phyloP scores from a whole-genome alignment of 257 asterid genomes.

The Fraxinus excelsior region DNA sequence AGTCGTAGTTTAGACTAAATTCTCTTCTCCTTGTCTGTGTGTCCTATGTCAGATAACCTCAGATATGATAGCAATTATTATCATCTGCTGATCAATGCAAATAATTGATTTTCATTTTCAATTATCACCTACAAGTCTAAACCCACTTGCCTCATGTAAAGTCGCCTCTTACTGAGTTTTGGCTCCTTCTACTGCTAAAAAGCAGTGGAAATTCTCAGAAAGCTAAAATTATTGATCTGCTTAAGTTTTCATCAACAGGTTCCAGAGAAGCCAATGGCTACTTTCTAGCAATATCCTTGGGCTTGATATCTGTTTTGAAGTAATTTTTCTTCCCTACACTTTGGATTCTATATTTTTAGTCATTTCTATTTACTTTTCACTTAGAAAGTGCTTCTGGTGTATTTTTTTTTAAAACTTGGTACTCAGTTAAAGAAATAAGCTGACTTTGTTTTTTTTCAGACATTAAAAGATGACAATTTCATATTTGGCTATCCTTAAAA shows the following conservation, averaged over 20 bases:
- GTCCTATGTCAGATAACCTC: background rate
- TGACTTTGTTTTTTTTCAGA: background rate
- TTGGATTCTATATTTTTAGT: background rate
- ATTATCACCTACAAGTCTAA: background rate
- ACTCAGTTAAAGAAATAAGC: background rate
- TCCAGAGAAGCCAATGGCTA: constrained; percentile 67
- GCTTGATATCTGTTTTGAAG: constrained; percentile 82
- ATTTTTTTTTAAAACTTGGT: background rate
- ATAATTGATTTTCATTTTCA: background rate
- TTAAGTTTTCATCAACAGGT: constrained; percentile 52
- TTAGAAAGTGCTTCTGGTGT: background rate
- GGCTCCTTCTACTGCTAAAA: constrained; percentile 2
- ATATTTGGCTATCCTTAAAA: background rate
- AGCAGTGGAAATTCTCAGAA: background rate
- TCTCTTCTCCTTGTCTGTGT: background rate
- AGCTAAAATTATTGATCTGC: constrained; percentile 13
- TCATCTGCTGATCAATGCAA: constrained; percentile 2
- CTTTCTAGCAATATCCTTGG: constrained; percentile 86
- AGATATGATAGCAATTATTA: background rate
- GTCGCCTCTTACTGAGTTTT: constrained; percentile 10
- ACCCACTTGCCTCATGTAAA: background rate
- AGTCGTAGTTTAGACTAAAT: background rate
- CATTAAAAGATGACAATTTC: background rate
- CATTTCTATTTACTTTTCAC: constrained; percentile 18
- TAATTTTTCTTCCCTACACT: constrained; percentile 41